Base-by-base conservation (phyloP, 768 basidiomycete genomes). In the Boletus insuetus region DNA sequence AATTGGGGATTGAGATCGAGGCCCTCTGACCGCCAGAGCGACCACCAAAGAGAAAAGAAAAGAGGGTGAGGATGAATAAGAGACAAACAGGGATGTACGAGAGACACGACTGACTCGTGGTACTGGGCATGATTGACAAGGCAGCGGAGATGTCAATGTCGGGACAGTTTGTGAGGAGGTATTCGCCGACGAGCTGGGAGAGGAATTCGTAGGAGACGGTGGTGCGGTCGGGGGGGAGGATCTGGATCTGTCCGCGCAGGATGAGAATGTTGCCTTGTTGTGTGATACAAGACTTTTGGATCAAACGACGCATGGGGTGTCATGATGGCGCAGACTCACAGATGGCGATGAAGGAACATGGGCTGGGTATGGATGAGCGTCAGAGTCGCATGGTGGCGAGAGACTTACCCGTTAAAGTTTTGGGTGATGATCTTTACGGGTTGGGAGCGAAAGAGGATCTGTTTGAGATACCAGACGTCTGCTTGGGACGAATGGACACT, bases 1-100 rank as follows among this genome's bases (percentile, higher is more conserved):
- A 97, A 97, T 1, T 84, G 70, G 1, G 94, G 91, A 62, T 97
- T 94, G 43, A 97, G 76, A 65, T 94, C 89, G 78, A 97, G 89
- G 13, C 94, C 94, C 78, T 83, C 88, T 91, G 52, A 22, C 1
- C 46, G 34, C 34, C 32, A 22, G 2, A 17, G 35, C 10, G 35
- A 16, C 6, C 31, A 10, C 19, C 13, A 3, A 16, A 5, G 44
- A 16, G 26, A 10, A 19, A 37, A 31, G 31, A 7, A 20, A 13
- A 10, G 11, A 4, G 22, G 6, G n/a, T 13, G n/a, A 17, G 14
- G 35, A 37, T 37, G 35, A 37, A 37, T 16, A 16, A 16, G 16
- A 37, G 35, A 37, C 14, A 34, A 19, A 45, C 3, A 39, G 16
- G 44, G 17, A 43, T 24, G 16, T 16, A 37, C 16, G 51, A 35